phyloP scores from a whole-genome alignment of 441 rosid species.

The Populus hybrid region DNA sequence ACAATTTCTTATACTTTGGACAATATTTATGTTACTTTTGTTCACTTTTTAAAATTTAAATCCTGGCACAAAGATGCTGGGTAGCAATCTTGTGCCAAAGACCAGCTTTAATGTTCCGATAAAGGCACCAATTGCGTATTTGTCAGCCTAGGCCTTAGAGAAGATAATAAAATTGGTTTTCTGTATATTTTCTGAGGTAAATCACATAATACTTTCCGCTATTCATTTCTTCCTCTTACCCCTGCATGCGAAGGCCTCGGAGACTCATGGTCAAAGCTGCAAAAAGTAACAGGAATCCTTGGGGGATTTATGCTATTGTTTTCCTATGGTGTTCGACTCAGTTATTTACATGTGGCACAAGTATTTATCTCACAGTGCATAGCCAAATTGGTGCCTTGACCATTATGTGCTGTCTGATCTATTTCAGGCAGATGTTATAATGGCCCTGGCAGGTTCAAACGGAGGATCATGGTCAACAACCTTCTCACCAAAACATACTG shows the following conservation, averaged over 20 bases:
- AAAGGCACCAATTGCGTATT: background rate
- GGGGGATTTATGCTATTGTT: background rate
- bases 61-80: background rate
- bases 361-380: background rate
- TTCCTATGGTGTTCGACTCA: background rate
- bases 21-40: background rate
- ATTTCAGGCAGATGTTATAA: slow-evolving; percentile 86
- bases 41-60: background rate
- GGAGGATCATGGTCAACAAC: slow-evolving; percentile 94
- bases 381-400: background rate
- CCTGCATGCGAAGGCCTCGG: background rate
- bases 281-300: background rate
- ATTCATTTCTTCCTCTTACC: background rate
- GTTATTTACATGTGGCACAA: background rate
- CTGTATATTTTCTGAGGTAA: background rate
- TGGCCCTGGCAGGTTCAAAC: slow-evolving; percentile 96
- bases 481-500: slow-evolving; percentile 50
- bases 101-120: background rate
- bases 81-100: background rate
- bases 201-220: background rate
- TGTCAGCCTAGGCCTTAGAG: background rate
- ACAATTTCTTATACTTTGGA: background rate
- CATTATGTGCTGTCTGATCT: slow-evolving; percentile 1
- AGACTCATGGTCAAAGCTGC: background rate
- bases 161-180: background rate